Evolutionary conservation across 2,329 filamentous ascomycete genomes (phyloP), one percentile per base, ranked within the genome.

Genomic region (Mycogone perniciosa): DNA sequence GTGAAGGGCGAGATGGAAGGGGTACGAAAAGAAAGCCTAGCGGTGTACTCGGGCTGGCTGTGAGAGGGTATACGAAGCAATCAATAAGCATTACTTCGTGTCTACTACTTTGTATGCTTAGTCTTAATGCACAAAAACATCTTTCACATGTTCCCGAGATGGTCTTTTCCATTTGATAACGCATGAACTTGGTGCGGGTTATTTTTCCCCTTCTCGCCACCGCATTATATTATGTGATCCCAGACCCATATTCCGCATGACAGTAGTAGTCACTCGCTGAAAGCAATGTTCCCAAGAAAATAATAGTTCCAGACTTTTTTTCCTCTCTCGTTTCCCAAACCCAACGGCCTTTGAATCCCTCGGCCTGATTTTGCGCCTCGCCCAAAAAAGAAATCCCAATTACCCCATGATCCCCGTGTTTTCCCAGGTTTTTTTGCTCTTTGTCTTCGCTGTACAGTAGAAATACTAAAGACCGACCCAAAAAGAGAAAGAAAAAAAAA

Each of bases 1-100:
- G 85, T 89, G 2, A 79, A 80, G 64, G 85, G 88, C 51, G 87
- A 89, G 66, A 82, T 86, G 74, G 80, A 88, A 56, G 88, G 88
- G 0, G 77, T 71, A 26, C 70, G 75, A 54, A 59, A 59, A 34
- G 80, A 83, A 63, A 65, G 68, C 43, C 54, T 72, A 50, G 61
- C 64, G 11, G 60, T 67, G 10, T 79, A 77, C 55, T 60, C 66
- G 1, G 70, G 68, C 4, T 79, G 76, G 76, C 54, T 76, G 48
- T 67, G 45, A 43, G 31, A 45, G 41, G 35, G 6, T 39, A 20
- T 20, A 20, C 20, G 20, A 20, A 20, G 20, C 20, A 20, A 20
- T 20, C 20, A 20, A 20, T 20, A 20, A 20, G 20, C 20, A 11
- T 39, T 39, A 35, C 33, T 11, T 35, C 33, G 33, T 35, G 33